A percentile compares a stretch with the other conserved stretches of the same genome.
Evolutionary conservation across 1,284 basidiomycete species (phyloP).

Genomic region (Somion occarium): DNA sequence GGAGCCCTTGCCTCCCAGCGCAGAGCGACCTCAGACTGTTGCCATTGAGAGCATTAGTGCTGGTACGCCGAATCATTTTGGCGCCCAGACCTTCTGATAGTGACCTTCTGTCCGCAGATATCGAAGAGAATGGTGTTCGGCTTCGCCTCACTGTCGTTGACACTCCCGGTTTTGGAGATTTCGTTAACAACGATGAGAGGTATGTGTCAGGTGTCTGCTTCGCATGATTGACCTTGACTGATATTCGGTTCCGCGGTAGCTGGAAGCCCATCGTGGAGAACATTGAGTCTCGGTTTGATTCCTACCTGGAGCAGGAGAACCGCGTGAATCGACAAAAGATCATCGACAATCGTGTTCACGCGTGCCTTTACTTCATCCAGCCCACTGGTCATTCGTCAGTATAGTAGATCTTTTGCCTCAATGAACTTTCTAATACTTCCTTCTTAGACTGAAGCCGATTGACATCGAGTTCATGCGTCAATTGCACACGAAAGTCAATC

Average conservation of each 20-base stretch:
- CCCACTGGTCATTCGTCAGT: slow-evolving; percentile 95
- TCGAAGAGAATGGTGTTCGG: slow-evolving; percentile 94
- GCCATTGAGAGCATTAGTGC: slow-evolving; percentile 96
- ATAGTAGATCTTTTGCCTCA: slow-evolving; percentile 2
- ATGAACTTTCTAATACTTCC: slow-evolving; percentile 6
- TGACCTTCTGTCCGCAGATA: slow-evolving; percentile 55
- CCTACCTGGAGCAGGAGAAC: slow-evolving; percentile 96
- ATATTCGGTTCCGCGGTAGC: slow-evolving; percentile 38
- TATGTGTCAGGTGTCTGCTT: slow-evolving; percentile 29
- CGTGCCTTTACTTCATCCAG: slow-evolving; percentile 97
- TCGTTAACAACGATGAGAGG: slow-evolving; percentile 98
- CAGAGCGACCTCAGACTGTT: slow-evolving; percentile 88
- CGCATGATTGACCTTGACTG: too few relatives aligned
- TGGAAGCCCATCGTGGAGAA: slow-evolving; percentile 98
- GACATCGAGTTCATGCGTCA: slow-evolving; percentile 98
- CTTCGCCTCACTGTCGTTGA: slow-evolving; percentile 96
- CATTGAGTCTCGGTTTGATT: slow-evolving; percentile 94
- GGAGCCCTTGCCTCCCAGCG: slow-evolving; percentile 76
- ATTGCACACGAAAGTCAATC: slow-evolving; percentile 93
- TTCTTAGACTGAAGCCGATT: slow-evolving; percentile 86
- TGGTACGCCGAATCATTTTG: slow-evolving; percentile 50
- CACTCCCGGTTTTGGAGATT: slow-evolving; percentile 95
- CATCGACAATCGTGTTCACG: slow-evolving; percentile 86
- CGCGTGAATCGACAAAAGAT: slow-evolving; percentile 89
- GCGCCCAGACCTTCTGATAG: slow-evolving; percentile 19